Base-by-base conservation (phyloP, 2,329 filamentous ascomycete genomes). In the Biscogniauxia mediterranea region DNA sequence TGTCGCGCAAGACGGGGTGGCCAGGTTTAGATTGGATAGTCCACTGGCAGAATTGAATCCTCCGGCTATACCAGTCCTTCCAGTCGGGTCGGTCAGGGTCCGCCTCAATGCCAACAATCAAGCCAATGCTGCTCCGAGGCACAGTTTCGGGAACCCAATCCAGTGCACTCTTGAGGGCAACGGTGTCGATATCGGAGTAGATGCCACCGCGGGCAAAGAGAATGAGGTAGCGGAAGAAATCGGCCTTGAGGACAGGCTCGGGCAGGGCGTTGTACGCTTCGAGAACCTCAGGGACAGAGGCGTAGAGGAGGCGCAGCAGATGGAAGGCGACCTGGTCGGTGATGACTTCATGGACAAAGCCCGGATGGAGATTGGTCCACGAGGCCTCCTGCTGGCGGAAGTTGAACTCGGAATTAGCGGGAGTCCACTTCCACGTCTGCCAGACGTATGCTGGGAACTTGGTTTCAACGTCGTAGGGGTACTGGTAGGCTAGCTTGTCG, bases 31-130 rank as follows among this genome's bases (percentile, higher is more conserved):
- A 82, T 77, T 98, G 94, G 65, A 99, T 97, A 1, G 95, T 99
- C 95, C 95, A 99, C 76, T 99, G 95, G 78, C 95, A 99, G 77
- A 99, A 98, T 75, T 98, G 95, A 63, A 99, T 93, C 65, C 94
- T 87, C 62, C 95, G 90, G 65, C 92, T 95, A 80, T 98, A 99
- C 95, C 94, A 98, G 1, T 97, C 82, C 42, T 87, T 84, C 95
- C 95, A 99, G 75, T 99, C 95, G 3, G 86, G 85, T 54, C 95
- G 87, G 76, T 98, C 93, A 0, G 95, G 93, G 73, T 99, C 95
- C 4, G 95, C 95, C 79, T 99, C 95, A 67, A 99, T 97, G 61
- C 95, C 95, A 70, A 98, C 84, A 49, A 99, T 89, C 65, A 99
- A 82, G 9, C 95, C 95, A 68, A 98, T 85, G 1, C 87, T 85